A percentile compares a stretch with the other conserved stretches of the same genome.
Conservation (phyloP, 805 yeast genomes). For the Candida stauntonica region DNA sequence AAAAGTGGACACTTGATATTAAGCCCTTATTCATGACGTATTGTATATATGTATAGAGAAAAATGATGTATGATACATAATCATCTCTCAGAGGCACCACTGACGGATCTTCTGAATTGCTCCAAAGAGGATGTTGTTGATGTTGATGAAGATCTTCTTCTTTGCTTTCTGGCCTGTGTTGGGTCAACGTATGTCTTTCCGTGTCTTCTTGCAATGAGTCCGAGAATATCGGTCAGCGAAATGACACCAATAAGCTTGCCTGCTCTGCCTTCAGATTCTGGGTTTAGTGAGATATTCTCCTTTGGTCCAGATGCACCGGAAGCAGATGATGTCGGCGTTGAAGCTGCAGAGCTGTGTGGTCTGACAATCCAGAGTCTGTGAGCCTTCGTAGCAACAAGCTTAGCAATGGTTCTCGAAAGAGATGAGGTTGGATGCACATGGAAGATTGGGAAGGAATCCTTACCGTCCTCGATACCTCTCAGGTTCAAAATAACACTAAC, state of each 20-base stretch:
- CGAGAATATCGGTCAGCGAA: conserved; percentile 84
- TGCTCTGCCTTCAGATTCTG: conserved; percentile 49
- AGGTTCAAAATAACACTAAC: conserved; percentile 79
- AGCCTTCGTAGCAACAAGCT: conserved; percentile 89
- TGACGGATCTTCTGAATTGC: conserved; percentile 40
- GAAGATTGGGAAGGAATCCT: conserved; percentile 95
- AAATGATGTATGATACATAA: conserved; percentile 1
- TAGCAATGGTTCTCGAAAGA: conserved; percentile 86
- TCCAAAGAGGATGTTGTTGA: conserved; percentile 32
- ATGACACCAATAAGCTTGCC: conserved; percentile 90
- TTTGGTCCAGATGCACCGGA: conserved; percentile 10
- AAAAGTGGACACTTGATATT: background rate
- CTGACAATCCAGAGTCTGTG: conserved; percentile 87
- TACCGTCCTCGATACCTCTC: conserved; percentile 90
- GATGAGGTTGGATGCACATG: conserved; percentile 80
- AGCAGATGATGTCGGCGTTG: conserved; percentile 22
- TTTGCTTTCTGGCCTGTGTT: conserved; percentile 77
- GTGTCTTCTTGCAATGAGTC: conserved; percentile 68
- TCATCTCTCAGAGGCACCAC: conserved; percentile 32
- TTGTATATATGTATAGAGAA: background rate
- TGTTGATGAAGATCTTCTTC: conserved; percentile 53
- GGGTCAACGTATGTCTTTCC: conserved; percentile 75
- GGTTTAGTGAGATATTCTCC: conserved; percentile 26
- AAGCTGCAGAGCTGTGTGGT: conserved; percentile 35
- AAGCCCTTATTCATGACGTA: no score